Conservation (phyloP, 2,329 filamentous ascomycete species). For the Fusarium proliferatum region DNA sequence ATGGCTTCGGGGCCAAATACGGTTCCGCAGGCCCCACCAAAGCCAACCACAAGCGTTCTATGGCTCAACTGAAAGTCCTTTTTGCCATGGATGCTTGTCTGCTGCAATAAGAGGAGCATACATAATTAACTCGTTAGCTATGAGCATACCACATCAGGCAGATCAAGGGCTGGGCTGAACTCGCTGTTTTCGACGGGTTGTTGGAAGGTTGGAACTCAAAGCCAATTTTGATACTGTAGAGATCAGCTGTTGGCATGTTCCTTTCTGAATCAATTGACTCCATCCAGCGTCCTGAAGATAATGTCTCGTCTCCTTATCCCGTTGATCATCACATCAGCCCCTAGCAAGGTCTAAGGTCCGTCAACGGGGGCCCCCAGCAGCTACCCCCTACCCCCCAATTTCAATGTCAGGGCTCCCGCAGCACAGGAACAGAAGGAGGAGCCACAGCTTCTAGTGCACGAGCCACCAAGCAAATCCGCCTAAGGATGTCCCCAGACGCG, state of each 20-base stretch:
- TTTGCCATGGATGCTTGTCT: conserved; percentile 25
- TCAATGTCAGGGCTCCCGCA: conserved; percentile 46
- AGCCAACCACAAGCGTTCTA: conserved; percentile 26
- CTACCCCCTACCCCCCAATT: conserved; percentile 37
- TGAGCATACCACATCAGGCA: conserved; percentile 12
- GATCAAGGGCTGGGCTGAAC: conserved; percentile 1
- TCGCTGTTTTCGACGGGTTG: neutral
- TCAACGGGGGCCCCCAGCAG: conserved; percentile 31
- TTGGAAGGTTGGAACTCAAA: neutral
- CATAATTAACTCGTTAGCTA: conserved; percentile 13
- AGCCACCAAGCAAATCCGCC: conserved; percentile 33
- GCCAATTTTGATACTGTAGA: neutral
- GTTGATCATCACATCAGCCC: conserved; percentile 26
- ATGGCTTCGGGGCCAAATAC: conserved; percentile 32
- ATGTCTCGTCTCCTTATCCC: conserved; percentile 12
- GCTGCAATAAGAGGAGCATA: conserved; percentile 19
- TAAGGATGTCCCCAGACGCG: conserved; percentile 11
- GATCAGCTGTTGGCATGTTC: neutral
- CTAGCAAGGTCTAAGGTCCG: conserved; percentile 38
- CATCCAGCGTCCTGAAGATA: conserved; percentile 4
- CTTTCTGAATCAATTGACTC: neutral
- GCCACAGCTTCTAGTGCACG: conserved; percentile 37
- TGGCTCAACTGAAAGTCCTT: conserved; percentile 30
- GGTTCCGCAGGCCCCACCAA: conserved; percentile 31
- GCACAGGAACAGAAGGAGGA: conserved; percentile 27